Percentiles rank a stretch among this genome's conserved stretches.
These are phyloP conservation scores for Aegilops tauschii DNA, from an alignment of 176 grass and related monocot genomes.

Conservation along the genomic window DNA sequence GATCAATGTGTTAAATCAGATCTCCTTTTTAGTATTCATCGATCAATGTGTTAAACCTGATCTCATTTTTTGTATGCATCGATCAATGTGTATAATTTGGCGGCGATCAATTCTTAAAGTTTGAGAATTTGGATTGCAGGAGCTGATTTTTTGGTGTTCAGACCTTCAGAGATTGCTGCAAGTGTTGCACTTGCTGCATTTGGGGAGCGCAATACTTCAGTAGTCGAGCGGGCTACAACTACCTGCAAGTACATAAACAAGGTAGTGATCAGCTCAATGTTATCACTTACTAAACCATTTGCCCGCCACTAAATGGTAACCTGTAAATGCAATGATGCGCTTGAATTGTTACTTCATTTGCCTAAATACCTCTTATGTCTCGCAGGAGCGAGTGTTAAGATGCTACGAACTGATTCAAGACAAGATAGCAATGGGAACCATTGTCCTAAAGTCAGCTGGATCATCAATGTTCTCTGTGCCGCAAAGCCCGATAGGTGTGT, in stretches of 20 bases:
- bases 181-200: constrained; percentile 57
- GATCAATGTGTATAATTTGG: neutral
- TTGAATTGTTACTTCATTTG: constrained; percentile 27
- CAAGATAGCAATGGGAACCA: constrained; percentile 50
- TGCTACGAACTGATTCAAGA: constrained; percentile 79
- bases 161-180: constrained; percentile 85
- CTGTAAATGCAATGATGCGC: neutral
- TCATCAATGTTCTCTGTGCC: constrained; percentile 54
- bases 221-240: constrained; percentile 55
- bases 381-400: constrained; percentile 70
- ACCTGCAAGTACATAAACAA: constrained; percentile 62
- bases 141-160: constrained; percentile 77
- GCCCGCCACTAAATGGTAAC: neutral
- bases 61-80: neutral
- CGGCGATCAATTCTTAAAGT: constrained; percentile 10
- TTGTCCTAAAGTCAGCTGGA: constrained; percentile 43
- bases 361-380: neutral
- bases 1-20: no score
- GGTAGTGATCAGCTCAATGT: constrained; percentile 41
- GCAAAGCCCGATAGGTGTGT: constrained; percentile 79
- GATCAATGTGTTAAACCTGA: neutral
- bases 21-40: neutral
- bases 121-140: constrained; percentile 46
- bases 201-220: constrained; percentile 51
- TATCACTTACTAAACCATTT: neutral